phyloP scores from a whole-genome alignment of 441 rosid species.

The Corymbia calophylla region DNA sequence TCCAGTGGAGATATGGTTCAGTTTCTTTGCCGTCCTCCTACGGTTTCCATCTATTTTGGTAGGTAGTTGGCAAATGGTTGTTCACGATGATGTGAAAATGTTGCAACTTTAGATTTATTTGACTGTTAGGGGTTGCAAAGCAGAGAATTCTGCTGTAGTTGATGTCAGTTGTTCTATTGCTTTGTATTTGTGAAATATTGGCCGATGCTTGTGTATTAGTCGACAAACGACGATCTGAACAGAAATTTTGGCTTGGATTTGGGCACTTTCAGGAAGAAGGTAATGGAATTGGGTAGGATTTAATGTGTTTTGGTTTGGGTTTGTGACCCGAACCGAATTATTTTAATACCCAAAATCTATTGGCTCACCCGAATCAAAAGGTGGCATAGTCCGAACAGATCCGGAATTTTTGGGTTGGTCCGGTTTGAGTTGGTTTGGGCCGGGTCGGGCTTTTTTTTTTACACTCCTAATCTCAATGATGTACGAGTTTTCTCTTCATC shows the following conservation, averaged over 20 bases:
- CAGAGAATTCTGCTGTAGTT: not conserved
- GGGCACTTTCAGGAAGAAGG: not conserved
- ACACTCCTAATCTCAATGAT: not conserved
- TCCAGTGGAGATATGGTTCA: slow-evolving; percentile 44
- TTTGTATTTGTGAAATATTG: not conserved
- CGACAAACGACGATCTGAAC: not conserved
- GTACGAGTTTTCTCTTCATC: not conserved
- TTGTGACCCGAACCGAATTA: not conserved
- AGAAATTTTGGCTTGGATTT: not conserved
- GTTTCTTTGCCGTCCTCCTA: not conserved
- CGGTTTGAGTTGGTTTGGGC: not conserved
- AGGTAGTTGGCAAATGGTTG: not conserved
- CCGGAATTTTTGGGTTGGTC: not conserved
- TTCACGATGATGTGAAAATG: not conserved
- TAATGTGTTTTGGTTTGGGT: not conserved
- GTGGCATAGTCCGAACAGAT: not conserved
- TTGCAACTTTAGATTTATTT: not conserved
- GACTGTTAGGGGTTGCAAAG: not conserved
- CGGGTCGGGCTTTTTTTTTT: not conserved
- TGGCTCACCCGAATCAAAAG: not conserved
- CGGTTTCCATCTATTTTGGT: not conserved
- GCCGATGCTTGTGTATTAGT: not conserved
- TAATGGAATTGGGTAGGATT: not conserved
- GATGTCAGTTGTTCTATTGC: not conserved
- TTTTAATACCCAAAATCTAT: not conserved